phyloP scores from a whole-genome alignment of 1,284 basidiomycete species.

The Fistulina hepatica region DNA sequence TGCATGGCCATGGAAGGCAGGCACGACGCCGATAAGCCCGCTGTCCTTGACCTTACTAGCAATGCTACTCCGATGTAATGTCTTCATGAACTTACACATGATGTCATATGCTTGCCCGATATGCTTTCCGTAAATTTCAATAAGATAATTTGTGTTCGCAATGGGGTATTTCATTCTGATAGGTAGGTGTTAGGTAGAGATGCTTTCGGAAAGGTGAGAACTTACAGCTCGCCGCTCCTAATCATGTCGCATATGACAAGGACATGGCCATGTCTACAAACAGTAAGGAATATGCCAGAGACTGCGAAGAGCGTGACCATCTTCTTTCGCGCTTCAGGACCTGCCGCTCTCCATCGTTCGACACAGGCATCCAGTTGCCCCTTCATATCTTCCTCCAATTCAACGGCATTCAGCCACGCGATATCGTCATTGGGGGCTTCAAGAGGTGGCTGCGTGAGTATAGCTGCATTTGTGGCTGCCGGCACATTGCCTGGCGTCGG shows the following conservation, averaged over 20 bases:
- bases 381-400: slow-evolving; percentile 3
- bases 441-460: too few species aligned
- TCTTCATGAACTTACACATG: slow-evolving; percentile 24
- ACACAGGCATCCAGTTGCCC: slow-evolving; percentile 17
- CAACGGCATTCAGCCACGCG: slow-evolving; percentile 11
- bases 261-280: slow-evolving; percentile 21
- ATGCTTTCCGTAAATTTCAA: slow-evolving; percentile 15
- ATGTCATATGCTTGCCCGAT: slow-evolving; percentile 24
- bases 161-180: slow-evolving; percentile 29
- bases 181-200: slow-evolving; percentile 16
- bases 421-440: slow-evolving; percentile 4
- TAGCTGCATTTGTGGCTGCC: background rate
- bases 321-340: slow-evolving; percentile 23
- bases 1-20: slow-evolving; percentile 16
- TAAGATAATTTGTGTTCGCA: slow-evolving; percentile 17
- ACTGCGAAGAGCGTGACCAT: slow-evolving; percentile 24
- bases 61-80: slow-evolving; percentile 18
- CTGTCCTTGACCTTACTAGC: slow-evolving; percentile 8
- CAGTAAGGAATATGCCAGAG: slow-evolving; percentile 23
- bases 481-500: background rate
- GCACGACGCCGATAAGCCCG: slow-evolving; percentile 8
- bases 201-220: slow-evolving; percentile 13
- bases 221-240: slow-evolving; percentile 21
- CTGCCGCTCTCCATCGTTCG: slow-evolving; percentile 24
- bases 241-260: slow-evolving; percentile 21